A percentile compares a stretch with the other conserved stretches of the same genome.
These are phyloP conservation scores for Xylariaceae sp. DNA, from an alignment of 2,329 filamentous ascomycete genomes.

Conservation along the genomic window DNA sequence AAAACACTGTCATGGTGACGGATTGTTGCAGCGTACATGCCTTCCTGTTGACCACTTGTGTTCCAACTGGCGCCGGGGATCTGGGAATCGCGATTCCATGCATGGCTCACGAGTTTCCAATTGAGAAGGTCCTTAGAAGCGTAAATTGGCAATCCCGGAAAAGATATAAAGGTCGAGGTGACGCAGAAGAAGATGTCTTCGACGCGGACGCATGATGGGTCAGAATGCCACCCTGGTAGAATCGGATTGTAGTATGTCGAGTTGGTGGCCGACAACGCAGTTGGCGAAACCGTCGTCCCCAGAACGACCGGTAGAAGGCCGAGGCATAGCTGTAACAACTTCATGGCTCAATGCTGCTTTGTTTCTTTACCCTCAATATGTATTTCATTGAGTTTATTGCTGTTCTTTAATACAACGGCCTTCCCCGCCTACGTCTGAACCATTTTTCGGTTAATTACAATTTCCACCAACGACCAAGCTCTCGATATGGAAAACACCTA, in stretches of 20 bases:
- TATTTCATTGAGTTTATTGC: too few species aligned
- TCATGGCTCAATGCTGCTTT: too few species aligned
- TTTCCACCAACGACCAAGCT: too few species aligned
- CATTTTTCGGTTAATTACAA: too few species aligned
- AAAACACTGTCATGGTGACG: conserved; percentile 31
- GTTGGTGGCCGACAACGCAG: conserved; percentile 6
- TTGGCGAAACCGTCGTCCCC: conserved; percentile 1
- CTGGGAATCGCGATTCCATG: conserved; percentile 40
- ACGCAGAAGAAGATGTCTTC: conserved; percentile 50
- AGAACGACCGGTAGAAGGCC: conserved; percentile 6
- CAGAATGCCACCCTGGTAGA: conserved; percentile 49
- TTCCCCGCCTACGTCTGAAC: too few species aligned
- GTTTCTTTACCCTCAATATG: too few species aligned
- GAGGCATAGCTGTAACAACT: neutral
- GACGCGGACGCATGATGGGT: conserved; percentile 40
- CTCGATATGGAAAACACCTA: too few species aligned
- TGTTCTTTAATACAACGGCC: too few species aligned
- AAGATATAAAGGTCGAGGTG: conserved; percentile 51
- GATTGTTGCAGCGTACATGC: conserved; percentile 35
- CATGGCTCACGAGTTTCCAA: conserved; percentile 45
- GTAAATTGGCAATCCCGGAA: conserved; percentile 52
- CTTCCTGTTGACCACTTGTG: conserved; percentile 30
- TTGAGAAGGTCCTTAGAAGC: conserved; percentile 49
- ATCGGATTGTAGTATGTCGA: conserved; percentile 41
- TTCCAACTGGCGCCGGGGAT: conserved; percentile 36